phyloP scores from a whole-genome alignment of 345 rosid genomes.

The Erodium maritimum region DNA sequence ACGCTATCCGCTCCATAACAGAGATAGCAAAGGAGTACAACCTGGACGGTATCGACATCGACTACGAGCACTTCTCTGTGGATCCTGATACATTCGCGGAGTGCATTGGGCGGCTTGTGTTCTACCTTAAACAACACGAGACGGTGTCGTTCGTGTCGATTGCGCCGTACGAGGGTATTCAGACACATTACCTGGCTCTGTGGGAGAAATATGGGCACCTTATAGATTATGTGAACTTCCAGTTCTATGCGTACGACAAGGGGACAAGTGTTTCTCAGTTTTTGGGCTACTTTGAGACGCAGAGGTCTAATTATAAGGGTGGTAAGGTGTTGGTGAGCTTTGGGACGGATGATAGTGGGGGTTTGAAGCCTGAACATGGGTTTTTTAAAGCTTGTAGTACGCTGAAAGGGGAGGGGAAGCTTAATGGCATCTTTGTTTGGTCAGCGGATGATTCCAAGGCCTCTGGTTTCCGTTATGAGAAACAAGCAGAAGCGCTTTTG shows the following conservation, averaged over 20 bases:
- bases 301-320: constrained; percentile 28
- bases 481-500: constrained; percentile 24
- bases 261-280: constrained; percentile 32
- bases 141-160: constrained; percentile 35
- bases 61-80: constrained; percentile 39
- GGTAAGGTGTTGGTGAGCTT: constrained; percentile 39
- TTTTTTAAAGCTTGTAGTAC: constrained; percentile 31
- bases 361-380: constrained; percentile 29
- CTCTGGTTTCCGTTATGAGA: constrained; percentile 26
- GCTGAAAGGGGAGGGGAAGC: constrained; percentile 23
- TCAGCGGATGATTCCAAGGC: constrained; percentile 52
- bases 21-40: constrained; percentile 19
- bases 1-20: constrained; percentile 32
- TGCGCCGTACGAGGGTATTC: constrained; percentile 45
- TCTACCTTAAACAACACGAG: constrained; percentile 18
- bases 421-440: constrained; percentile 48
- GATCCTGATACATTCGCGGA: constrained; percentile 45
- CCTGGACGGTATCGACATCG: constrained; percentile 44
- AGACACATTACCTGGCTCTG: constrained; percentile 35
- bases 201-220: constrained; percentile 47
- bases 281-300: constrained; percentile 20
- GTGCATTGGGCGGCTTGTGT: constrained; percentile 38
- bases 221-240: constrained; percentile 50
- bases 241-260: constrained; percentile 39
- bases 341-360: constrained; percentile 36